Conservation (phyloP, 2,329 filamentous ascomycete genomes). For the Pseudohalonectria lignicola region DNA sequence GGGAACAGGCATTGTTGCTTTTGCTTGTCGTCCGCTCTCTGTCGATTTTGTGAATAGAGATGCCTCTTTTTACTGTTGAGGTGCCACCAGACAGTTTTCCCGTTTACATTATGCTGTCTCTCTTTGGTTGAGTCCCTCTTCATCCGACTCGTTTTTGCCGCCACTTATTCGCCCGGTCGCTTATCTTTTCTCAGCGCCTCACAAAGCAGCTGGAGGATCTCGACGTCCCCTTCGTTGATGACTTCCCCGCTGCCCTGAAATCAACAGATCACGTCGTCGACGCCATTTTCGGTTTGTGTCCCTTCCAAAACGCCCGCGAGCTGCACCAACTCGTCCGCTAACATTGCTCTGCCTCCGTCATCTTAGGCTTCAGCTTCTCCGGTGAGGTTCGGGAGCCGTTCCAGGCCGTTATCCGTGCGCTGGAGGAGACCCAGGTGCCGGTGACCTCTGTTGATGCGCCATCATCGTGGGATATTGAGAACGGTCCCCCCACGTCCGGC, state of each 20-base stretch:
- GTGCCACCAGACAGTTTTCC: constrained; percentile 6
- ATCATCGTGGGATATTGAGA: constrained; percentile 88
- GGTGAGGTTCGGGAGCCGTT: constrained; percentile 93
- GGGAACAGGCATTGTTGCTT: no score
- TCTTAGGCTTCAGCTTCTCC: constrained; percentile 74
- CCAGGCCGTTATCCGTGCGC: constrained; percentile 63
- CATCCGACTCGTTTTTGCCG: constrained; percentile 2
- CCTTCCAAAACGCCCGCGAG: constrained; percentile 1
- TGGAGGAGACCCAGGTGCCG: constrained; percentile 62
- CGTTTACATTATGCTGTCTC: constrained; percentile 8
- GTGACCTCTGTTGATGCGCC: constrained; percentile 88
- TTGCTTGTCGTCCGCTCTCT: constrained; percentile 1
- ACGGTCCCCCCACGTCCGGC: constrained; percentile 67
- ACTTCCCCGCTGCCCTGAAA: constrained; percentile 58
- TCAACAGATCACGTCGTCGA: constrained; percentile 76
- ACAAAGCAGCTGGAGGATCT: constrained; percentile 77
- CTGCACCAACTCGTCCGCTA: constrained; percentile 1
- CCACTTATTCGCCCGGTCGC: constrained; percentile 11
- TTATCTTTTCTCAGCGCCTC: constrained; percentile 50
- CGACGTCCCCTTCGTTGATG: constrained; percentile 69
- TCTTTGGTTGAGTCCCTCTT: background rate
- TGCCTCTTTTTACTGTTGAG: background rate
- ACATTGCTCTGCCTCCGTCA: constrained; percentile 5
- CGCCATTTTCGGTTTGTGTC: constrained; percentile 69
- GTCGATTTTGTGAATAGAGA: constrained; percentile 4